These are phyloP conservation scores for Beta lomatogona DNA, from an alignment of 179 eudicot genomes.

Conservation along the genomic window DNA sequence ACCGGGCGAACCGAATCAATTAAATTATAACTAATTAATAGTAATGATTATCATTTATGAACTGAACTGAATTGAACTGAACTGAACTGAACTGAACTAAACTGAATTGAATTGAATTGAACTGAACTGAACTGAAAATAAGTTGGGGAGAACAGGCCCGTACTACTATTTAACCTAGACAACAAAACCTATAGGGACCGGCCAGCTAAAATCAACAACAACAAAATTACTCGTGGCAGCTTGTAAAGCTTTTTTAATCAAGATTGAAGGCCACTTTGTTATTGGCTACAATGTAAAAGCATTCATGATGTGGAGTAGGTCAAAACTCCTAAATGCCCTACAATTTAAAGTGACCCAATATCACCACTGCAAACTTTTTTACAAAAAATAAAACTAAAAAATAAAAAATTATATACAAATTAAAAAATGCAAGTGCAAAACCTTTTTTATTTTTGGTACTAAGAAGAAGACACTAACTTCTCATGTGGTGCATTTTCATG, in stretches of 20 bases:
- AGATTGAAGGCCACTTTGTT: slow-evolving; percentile 7
- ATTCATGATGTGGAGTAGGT: neutral
- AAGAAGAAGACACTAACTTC: neutral
- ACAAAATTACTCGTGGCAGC: slow-evolving; percentile 6
- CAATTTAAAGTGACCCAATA: slow-evolving; percentile 6
- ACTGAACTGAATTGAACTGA: too few species aligned
- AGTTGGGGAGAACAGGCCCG: too few species aligned
- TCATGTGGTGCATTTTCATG: slow-evolving; percentile 13
- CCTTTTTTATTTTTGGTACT: neutral
- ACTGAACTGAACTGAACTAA: too few species aligned
- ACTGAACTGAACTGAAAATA: too few species aligned
- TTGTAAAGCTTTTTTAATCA: neutral
- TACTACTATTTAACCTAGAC: neutral
- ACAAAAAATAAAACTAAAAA: neutral
- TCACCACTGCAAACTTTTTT: neutral
- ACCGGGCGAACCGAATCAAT: too few species aligned
- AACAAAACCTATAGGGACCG: neutral
- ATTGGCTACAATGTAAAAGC: slow-evolving; percentile 18
- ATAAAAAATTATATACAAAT: too few species aligned
- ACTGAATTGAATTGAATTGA: too few species aligned
- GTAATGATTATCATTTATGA: too few species aligned
- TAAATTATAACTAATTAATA: too few species aligned
- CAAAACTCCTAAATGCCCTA: neutral
- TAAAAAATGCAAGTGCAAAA: neutral
- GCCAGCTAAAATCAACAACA: neutral